Conservation (phyloP, 2,329 filamentous ascomycete genomes). For the Mycosphaerelloides madeirae region DNA sequence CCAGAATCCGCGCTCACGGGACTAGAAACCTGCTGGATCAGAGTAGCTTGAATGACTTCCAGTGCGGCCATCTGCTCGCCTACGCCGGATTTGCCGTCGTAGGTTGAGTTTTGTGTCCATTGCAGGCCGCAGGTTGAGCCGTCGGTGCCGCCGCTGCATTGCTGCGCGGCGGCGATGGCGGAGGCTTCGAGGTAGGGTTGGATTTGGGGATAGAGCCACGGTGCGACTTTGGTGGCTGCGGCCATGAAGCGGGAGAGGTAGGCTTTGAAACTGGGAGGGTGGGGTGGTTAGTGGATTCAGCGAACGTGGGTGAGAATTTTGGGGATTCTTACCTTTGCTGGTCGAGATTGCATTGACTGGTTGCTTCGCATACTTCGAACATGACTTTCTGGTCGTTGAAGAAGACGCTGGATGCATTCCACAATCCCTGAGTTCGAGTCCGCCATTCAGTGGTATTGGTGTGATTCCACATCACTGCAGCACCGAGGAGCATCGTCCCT, state of each 20-base stretch:
- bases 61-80: conserved; percentile 56
- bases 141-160: conserved; percentile 48
- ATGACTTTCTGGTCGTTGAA: conserved; percentile 40
- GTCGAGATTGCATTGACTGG: conserved; percentile 39
- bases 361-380: conserved; percentile 42
- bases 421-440: conserved; percentile 20
- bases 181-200: conserved; percentile 51
- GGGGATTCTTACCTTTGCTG: conserved; percentile 39
- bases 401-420: conserved; percentile 35
- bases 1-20: conserved; percentile 49
- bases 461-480: conserved; percentile 38
- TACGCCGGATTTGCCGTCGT: conserved; percentile 48
- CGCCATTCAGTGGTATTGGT: conserved; percentile 21
- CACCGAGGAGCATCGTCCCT: conserved; percentile 41
- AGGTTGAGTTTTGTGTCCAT: conserved; percentile 37
- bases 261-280: conserved; percentile 34
- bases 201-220: conserved; percentile 49
- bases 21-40: conserved; percentile 33
- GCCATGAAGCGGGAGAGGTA: conserved; percentile 46
- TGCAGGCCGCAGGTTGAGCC: conserved; percentile 42
- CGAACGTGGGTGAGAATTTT: too few relatives aligned
- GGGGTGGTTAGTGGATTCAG: not conserved
- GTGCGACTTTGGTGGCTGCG: conserved; percentile 53
- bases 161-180: conserved; percentile 51
- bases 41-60: conserved; percentile 44